Evolutionary conservation across 2,329 filamentous ascomycete genomes (phyloP).

Genomic region (Septoria linicola): DNA sequence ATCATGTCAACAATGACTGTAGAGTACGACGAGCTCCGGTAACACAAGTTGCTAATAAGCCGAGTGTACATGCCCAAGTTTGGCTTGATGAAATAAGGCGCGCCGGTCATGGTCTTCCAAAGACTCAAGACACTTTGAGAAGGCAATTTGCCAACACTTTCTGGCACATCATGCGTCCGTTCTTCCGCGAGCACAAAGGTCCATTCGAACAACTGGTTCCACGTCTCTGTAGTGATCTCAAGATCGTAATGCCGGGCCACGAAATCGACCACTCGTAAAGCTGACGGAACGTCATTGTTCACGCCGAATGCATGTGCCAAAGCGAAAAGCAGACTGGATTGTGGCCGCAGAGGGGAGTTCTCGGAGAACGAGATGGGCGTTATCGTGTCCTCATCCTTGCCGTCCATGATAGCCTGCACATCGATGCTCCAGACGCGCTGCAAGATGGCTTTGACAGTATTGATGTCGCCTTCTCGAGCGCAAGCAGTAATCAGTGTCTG

Average conservation of each 20-base stretch:
- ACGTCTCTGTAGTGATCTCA: conserved; percentile 56
- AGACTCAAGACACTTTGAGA: conserved; percentile 51
- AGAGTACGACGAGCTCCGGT: conserved; percentile 8
- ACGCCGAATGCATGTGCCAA: conserved; percentile 69
- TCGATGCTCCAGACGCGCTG: conserved; percentile 57
- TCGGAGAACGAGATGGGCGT: conserved; percentile 42
- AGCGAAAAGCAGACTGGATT: conserved; percentile 58
- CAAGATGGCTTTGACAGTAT: conserved; percentile 50
- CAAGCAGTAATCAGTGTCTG: conserved; percentile 54
- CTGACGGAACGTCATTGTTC: conserved; percentile 62
- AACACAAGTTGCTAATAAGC: conserved; percentile 33
- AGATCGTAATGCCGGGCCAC: conserved; percentile 62
- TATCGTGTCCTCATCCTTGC: conserved; percentile 34
- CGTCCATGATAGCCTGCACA: conserved; percentile 42
- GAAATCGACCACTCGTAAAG: conserved; percentile 60
- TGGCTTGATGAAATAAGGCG: conserved; percentile 58
- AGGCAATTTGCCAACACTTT: conserved; percentile 41
- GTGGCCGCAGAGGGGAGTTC: conserved; percentile 60
- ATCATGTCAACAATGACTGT: conserved; percentile 29
- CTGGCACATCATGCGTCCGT: conserved; percentile 32
- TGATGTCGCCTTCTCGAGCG: conserved; percentile 53
- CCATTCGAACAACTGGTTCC: conserved; percentile 68
- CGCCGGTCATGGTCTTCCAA: conserved; percentile 59
- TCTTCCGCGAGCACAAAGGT: conserved; percentile 57
- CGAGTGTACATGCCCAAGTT: conserved; percentile 56